These are phyloP conservation scores for Thelonectria discophora DNA, from an alignment of 2,329 filamentous ascomycete genomes.

Conservation along the genomic window DNA sequence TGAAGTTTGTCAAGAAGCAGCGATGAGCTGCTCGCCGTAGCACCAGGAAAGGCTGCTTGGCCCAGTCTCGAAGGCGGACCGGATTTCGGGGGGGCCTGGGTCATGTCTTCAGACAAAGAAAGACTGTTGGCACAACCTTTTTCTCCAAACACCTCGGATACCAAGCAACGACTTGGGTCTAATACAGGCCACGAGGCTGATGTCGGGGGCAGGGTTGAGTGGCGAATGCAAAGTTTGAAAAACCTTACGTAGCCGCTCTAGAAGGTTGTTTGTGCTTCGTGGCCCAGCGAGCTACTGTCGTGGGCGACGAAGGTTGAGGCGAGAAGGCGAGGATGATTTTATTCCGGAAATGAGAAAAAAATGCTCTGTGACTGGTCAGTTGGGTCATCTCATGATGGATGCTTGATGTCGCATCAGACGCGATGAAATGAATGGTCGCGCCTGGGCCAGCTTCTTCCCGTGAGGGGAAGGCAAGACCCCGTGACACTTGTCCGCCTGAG, in stretches of 20 bases:
- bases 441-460: slow-evolving; percentile 7
- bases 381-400: slow-evolving; percentile 28
- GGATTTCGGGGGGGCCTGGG: slow-evolving; percentile 59
- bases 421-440: slow-evolving; percentile 25
- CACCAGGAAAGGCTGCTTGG: slow-evolving; percentile 54
- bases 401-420: slow-evolving; percentile 25
- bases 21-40: slow-evolving; percentile 67
- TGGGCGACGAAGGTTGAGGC: slow-evolving; percentile 21
- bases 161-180: background rate
- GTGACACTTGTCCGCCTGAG: slow-evolving; percentile 21
- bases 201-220: slow-evolving; percentile 10
- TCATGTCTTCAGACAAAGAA: slow-evolving; percentile 54
- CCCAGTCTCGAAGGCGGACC: slow-evolving; percentile 61
- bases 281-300: slow-evolving; percentile 1
- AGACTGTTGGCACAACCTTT: slow-evolving; percentile 20
- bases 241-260: background rate
- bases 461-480: slow-evolving; percentile 30
- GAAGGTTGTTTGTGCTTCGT: slow-evolving; percentile 7
- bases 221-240: slow-evolving; percentile 5
- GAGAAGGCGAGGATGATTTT: slow-evolving; percentile 26
- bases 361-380: slow-evolving; percentile 38
- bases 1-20: slow-evolving; percentile 79
- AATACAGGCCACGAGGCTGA: slow-evolving; percentile 2
- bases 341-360: slow-evolving; percentile 32
- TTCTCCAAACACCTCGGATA: slow-evolving; percentile 20